Conservation (phyloP, 75 land plant species). For the Pinus albicaulis region DNA sequence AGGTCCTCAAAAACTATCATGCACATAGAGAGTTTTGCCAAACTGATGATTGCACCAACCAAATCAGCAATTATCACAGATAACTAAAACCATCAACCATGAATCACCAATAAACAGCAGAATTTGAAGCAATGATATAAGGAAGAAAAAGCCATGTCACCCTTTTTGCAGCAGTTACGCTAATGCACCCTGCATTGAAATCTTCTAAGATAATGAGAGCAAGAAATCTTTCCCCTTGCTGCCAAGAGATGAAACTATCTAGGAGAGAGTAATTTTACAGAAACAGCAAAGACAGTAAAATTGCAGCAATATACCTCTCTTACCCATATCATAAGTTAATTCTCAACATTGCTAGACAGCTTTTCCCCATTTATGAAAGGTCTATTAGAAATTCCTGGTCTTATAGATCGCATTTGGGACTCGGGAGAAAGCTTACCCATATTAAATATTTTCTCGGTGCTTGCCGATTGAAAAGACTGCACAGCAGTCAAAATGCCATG, state of each 20-base stretch:
- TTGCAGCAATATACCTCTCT: not conserved
- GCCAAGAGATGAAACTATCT: not conserved
- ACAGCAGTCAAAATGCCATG: slow-evolving; percentile 2
- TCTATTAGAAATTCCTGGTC: not conserved
- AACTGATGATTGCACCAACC: no score
- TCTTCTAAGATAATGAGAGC: not conserved
- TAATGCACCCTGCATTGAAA: not conserved
- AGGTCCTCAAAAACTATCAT: no score
- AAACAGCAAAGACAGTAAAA: not conserved
- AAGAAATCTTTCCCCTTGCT: not conserved
- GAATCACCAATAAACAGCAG: not conserved
- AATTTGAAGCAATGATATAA: not conserved
- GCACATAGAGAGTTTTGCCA: no score
- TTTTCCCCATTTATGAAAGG: not conserved
- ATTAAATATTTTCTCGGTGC: slow-evolving; percentile 75
- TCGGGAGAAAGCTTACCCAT: slow-evolving; percentile 47
- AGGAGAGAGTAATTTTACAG: not conserved
- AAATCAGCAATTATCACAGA: no score
- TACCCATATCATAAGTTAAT: not conserved
- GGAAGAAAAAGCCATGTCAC: not conserved
- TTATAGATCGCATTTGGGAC: no score
- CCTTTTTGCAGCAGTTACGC: not conserved
- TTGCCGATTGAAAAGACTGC: slow-evolving; percentile 64
- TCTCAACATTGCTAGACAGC: not conserved
- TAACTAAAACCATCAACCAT: not conserved